A percentile compares a stretch with the other conserved stretches of the same genome.
Evolutionary conservation across 768 basidiomycete genomes (phyloP).

Genomic region (Naganishia vishniacii): DNA sequence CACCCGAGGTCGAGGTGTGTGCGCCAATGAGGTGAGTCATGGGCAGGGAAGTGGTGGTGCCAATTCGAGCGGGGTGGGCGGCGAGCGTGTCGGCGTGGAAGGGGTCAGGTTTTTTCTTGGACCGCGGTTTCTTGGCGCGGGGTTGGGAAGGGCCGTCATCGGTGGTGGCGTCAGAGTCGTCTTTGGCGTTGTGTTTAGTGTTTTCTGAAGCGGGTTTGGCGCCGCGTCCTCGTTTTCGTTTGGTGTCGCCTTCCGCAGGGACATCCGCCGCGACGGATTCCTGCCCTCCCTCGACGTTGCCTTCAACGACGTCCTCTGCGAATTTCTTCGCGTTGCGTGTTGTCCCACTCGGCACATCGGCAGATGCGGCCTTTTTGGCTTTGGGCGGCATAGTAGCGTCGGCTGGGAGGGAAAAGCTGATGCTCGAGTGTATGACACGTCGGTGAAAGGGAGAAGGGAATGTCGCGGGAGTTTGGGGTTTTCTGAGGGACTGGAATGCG

Average conservation of each 20-base stretch:
- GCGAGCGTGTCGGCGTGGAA: constrained; percentile 13
- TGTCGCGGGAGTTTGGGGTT: too few species aligned
- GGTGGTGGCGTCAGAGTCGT: not conserved
- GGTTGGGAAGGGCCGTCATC: constrained; percentile 1
- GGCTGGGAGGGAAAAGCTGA: too few species aligned
- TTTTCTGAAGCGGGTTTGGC: not conserved
- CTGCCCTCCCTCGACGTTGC: too few species aligned
- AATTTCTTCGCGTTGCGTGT: too few species aligned
- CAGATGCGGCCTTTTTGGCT: too few species aligned
- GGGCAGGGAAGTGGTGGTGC: constrained; percentile 16
- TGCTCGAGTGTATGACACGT: too few species aligned
- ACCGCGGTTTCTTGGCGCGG: constrained; percentile 13
- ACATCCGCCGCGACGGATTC: too few species aligned
- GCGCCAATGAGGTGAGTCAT: constrained; percentile 56
- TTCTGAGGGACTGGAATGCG: too few species aligned
- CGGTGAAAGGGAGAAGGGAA: too few species aligned
- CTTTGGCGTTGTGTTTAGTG: not conserved
- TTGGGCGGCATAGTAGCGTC: too few species aligned
- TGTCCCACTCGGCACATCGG: too few species aligned
- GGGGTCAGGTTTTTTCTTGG: constrained; percentile 13
- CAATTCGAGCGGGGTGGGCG: constrained; percentile 20
- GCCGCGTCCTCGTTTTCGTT: not conserved
- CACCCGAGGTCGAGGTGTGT: constrained; percentile 75
- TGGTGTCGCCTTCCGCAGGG: not conserved
- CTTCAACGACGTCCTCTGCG: too few species aligned